A percentile compares a stretch with the other conserved stretches of the same genome.
These are phyloP conservation scores for Pistacia atlantica DNA, from an alignment of 345 rosid species.

Conservation along the genomic window DNA sequence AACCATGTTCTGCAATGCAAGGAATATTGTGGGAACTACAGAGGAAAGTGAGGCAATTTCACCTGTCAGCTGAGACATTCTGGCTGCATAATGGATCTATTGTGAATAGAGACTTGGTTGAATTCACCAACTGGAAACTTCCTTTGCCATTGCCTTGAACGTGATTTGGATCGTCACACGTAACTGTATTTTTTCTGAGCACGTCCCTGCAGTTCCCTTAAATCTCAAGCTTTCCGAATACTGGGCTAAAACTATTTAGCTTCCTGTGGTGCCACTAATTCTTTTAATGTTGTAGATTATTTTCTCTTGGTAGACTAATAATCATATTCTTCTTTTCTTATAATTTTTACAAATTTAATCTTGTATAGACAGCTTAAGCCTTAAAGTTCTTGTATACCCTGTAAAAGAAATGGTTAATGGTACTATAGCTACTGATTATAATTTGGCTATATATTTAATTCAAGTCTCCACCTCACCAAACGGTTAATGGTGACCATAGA, in stretches of 20 bases:
- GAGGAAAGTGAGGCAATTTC: conserved; percentile 86
- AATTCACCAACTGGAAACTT: conserved; percentile 76
- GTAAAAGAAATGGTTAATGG: conserved; percentile 5
- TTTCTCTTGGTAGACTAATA: not conserved
- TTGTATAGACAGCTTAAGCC: conserved; percentile 4
- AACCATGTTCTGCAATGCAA: conserved; percentile 72
- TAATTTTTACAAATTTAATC: not conserved
- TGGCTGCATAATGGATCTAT: conserved; percentile 87
- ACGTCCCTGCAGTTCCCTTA: not conserved
- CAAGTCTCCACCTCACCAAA: not conserved
- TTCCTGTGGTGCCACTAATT: not conserved
- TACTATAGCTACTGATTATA: conserved; percentile 4
- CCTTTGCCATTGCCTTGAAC: conserved; percentile 76
- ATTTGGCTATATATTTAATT: not conserved
- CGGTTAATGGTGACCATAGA: not conserved
- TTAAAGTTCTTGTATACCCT: not conserved
- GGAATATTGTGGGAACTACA: conserved; percentile 96
- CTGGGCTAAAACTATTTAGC: not conserved
- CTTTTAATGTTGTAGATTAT: not conserved
- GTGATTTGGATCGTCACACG: conserved; percentile 1
- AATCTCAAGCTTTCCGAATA: not conserved
- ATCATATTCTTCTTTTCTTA: not conserved
- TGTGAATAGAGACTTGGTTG: conserved; percentile 65
- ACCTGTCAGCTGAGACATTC: conserved; percentile 89
- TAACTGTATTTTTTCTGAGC: not conserved